Conservation (phyloP, 768 basidiomycete species). For the Kwoniella mangroviensis region DNA sequence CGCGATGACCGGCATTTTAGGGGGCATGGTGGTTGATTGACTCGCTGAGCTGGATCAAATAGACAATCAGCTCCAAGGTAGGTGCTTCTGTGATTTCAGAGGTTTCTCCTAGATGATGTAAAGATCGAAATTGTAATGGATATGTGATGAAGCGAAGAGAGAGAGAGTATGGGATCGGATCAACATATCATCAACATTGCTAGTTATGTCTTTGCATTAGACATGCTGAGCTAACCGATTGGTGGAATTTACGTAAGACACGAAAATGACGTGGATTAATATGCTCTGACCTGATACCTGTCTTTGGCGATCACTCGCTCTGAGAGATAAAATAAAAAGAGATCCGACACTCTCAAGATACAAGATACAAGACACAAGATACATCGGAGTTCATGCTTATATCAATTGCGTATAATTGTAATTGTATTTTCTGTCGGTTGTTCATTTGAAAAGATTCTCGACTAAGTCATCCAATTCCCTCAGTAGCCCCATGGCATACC, state of each 20-base stretch:
- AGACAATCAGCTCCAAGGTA: too few relatives aligned
- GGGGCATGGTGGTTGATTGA: constrained; percentile 29
- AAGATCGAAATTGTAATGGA: too few relatives aligned
- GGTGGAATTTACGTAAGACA: not conserved
- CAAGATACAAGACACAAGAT: not conserved
- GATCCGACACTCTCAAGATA: not conserved
- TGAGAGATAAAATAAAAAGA: not conserved
- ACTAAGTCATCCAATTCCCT: not conserved
- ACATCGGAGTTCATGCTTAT: not conserved
- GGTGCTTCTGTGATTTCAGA: too few relatives aligned
- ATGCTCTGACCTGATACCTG: too few relatives aligned
- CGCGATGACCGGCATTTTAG: constrained; percentile 28
- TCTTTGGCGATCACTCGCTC: too few relatives aligned
- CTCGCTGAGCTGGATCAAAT: too few relatives aligned
- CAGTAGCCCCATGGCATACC: constrained; percentile 38
- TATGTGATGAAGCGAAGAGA: too few relatives aligned
- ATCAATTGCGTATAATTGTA: not conserved
- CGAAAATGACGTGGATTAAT: constrained; percentile 2
- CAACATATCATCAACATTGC: not conserved
- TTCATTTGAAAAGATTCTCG: not conserved
- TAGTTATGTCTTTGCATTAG: too few relatives aligned
- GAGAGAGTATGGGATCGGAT: too few relatives aligned
- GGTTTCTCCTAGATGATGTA: too few relatives aligned
- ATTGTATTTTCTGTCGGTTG: not conserved
- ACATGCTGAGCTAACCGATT: too few relatives aligned